Evolutionary conservation across 129 eudicot genomes (phyloP).

Genomic region (Daucus carota): DNA sequence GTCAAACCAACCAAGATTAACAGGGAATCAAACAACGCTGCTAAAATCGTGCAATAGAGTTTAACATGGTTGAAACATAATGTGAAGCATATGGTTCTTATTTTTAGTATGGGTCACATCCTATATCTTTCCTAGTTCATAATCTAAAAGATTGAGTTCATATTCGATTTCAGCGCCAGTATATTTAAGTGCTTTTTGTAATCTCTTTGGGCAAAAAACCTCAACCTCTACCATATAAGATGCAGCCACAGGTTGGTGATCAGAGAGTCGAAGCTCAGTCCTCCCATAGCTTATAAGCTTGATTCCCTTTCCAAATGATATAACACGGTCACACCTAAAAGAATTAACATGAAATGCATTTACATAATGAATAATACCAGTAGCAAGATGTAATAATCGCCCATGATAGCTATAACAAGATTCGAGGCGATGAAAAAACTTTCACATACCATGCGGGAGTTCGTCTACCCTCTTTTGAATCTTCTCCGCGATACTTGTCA

Average conservation of each 20-base stretch:
- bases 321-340: constrained; percentile 88
- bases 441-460: constrained; percentile 83
- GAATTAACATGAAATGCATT: neutral
- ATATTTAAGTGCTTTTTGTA: constrained; percentile 78
- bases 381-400: neutral
- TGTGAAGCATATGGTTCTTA: too few species aligned
- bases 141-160: constrained; percentile 11
- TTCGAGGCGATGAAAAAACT: neutral
- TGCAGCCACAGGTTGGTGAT: constrained; percentile 89
- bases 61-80: too few species aligned
- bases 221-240: constrained; percentile 70
- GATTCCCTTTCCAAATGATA: constrained; percentile 75
- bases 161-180: constrained; percentile 77
- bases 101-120: neutral
- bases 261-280: constrained; percentile 55
- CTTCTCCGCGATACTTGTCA: constrained; percentile 54
- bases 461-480: constrained; percentile 77
- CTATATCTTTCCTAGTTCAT: neutral
- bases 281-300: constrained; percentile 54
- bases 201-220: constrained; percentile 60
- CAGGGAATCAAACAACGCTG: too few species aligned
- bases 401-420: neutral
- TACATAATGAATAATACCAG: too few species aligned
- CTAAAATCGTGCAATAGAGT: too few species aligned
- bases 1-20: too few species aligned